Evolutionary conservation across 2,329 filamentous ascomycete species (phyloP).

Genomic region (Penicillium brevicompactum): DNA sequence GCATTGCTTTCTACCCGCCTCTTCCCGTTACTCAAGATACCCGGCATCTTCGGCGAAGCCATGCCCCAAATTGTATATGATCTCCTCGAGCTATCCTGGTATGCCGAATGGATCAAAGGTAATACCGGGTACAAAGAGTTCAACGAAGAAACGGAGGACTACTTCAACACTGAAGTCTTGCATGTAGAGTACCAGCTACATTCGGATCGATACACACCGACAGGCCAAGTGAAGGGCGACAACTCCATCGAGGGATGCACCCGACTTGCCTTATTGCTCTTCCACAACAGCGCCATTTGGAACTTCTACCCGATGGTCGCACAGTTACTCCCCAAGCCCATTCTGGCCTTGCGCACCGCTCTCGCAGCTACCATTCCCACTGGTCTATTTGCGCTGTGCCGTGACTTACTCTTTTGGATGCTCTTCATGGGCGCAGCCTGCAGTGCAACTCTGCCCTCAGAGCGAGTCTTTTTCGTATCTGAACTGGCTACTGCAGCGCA

Average conservation of each 20-base stretch:
- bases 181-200: conserved; percentile 42
- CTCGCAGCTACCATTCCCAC: conserved; percentile 36
- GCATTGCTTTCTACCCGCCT: conserved; percentile 35
- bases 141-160: conserved; percentile 39
- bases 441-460: conserved; percentile 27
- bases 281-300: conserved; percentile 45
- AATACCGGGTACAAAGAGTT: conserved; percentile 31
- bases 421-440: conserved; percentile 39
- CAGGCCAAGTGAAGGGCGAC: conserved; percentile 37
- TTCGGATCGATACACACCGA: conserved; percentile 38
- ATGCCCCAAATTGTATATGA: conserved; percentile 39
- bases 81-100: conserved; percentile 38
- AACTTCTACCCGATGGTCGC: conserved; percentile 40
- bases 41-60: conserved; percentile 35
- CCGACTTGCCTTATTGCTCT: conserved; percentile 40
- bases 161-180: conserved; percentile 44
- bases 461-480: conserved; percentile 36
- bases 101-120: conserved; percentile 41
- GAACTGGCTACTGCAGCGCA: conserved; percentile 33
- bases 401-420: conserved; percentile 40
- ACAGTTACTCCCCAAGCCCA: conserved; percentile 38
- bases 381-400: conserved; percentile 35
- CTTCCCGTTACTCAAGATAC: conserved; percentile 35
- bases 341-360: conserved; percentile 35
- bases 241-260: conserved; percentile 41